Conservation (phyloP, 345 rosid genomes). For the Hibiscus syriacus region DNA sequence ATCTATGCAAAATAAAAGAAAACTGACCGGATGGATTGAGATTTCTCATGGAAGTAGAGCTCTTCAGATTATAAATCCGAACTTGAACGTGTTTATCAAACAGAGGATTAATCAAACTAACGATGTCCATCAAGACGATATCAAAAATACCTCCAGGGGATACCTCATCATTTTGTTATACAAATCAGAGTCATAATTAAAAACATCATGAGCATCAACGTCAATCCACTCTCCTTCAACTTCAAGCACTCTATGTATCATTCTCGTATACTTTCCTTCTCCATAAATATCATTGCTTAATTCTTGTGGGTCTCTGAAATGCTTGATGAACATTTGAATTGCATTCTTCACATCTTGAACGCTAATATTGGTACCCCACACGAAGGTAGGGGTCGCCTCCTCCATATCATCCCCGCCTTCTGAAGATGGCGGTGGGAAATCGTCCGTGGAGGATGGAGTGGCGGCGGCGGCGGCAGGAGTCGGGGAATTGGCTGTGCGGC, state of each 20-base stretch:
- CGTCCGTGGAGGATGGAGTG: conserved; percentile 50
- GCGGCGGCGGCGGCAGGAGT: conserved; percentile 20
- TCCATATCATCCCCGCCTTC: conserved; percentile 66
- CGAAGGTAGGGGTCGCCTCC: conserved; percentile 72
- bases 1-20: neutral
- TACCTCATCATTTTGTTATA: conserved; percentile 82
- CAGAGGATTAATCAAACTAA: conserved; percentile 55
- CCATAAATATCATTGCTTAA: conserved; percentile 39
- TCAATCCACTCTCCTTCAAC: conserved; percentile 87
- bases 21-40: conserved; percentile 83
- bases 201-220: conserved; percentile 85
- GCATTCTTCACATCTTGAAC: conserved; percentile 86
- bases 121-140: conserved; percentile 92
- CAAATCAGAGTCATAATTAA: conserved; percentile 73
- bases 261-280: conserved; percentile 85
- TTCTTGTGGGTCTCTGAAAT: conserved; percentile 58
- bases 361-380: conserved; percentile 95
- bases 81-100: conserved; percentile 92
- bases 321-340: conserved; percentile 79
- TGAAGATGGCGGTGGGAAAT: conserved; percentile 37
- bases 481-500: conserved; percentile 22
- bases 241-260: conserved; percentile 65
- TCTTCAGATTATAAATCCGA: conserved; percentile 66
- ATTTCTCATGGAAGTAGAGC: conserved; percentile 78
- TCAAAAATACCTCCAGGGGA: conserved; percentile 95